A percentile compares a stretch with the other conserved stretches of the same genome.
phyloP scores from a whole-genome alignment of 1,284 basidiomycete genomes.

The Cystobasidium slooffiae region DNA sequence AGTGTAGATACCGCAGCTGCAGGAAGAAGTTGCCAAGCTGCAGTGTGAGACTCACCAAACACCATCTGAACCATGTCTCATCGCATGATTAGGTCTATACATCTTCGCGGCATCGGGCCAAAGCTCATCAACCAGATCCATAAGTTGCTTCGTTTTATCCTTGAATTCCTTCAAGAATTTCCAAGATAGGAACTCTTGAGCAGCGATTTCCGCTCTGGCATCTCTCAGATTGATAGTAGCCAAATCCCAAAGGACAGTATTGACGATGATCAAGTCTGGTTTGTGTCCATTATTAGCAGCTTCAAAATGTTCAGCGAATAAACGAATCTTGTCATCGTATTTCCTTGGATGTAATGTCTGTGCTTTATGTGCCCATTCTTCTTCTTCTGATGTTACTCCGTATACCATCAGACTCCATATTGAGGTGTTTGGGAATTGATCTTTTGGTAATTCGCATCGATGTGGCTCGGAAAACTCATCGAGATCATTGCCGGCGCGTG shows the following conservation, averaged over 20 bases:
- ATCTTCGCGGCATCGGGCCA: conserved; percentile 32
- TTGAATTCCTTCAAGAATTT: conserved; percentile 21
- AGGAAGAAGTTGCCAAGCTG: neutral
- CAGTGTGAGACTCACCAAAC: conserved; percentile 6
- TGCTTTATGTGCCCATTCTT: conserved; percentile 23
- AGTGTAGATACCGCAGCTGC: neutral
- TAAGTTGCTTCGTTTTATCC: conserved; percentile 7
- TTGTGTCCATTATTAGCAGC: conserved; percentile 5
- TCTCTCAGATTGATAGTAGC: conserved; percentile 33
- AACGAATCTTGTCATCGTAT: conserved; percentile 26
- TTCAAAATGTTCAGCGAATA: conserved; percentile 17
- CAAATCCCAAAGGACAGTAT: conserved; percentile 32
- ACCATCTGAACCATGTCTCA: conserved; percentile 23
- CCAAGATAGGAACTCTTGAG: conserved; percentile 24
- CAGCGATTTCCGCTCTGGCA: conserved; percentile 1
- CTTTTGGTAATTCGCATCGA: neutral
- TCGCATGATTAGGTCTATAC: conserved; percentile 34
- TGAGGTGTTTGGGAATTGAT: conserved; percentile 3
- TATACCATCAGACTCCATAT: conserved; percentile 25
- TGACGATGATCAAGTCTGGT: conserved; percentile 23
- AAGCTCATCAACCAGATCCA: conserved; percentile 8
- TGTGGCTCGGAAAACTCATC: conserved; percentile 28
- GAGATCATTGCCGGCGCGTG: conserved; percentile 2
- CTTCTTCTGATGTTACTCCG: conserved; percentile 24
- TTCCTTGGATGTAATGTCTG: conserved; percentile 11